Evolutionary conservation across 352 stramenopile species (phyloP).

Genomic region (Pythium monospermum): DNA sequence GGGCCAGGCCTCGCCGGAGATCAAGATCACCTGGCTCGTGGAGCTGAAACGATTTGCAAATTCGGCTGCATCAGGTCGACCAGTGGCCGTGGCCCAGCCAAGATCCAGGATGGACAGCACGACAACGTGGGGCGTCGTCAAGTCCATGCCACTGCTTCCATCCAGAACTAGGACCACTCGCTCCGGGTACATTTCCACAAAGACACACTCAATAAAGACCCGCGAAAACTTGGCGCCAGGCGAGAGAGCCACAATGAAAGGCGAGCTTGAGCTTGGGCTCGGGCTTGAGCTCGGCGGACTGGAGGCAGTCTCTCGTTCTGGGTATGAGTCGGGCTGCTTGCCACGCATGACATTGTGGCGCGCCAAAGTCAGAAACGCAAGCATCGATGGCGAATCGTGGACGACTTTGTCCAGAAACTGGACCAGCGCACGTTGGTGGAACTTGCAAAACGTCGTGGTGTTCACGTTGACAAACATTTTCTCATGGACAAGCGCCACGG

Average conservation of each 20-base stretch:
- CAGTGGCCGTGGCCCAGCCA: too few species aligned
- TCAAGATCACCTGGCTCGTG: conserved; percentile 2
- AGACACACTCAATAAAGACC: conserved; percentile 27
- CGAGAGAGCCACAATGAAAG: conserved; percentile 3
- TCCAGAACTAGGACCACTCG: conserved; percentile 23
- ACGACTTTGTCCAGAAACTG: not conserved
- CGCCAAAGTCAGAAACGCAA: not conserved
- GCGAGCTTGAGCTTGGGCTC: too few species aligned
- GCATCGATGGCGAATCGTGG: not conserved
- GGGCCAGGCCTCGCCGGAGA: not conserved
- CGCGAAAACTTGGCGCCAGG: not conserved
- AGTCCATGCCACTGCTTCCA: not conserved
- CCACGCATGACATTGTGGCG: too few species aligned
- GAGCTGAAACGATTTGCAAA: not conserved
- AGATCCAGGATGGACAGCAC: conserved; percentile 28
- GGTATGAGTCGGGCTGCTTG: too few species aligned
- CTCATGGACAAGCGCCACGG: not conserved
- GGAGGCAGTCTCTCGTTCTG: too few species aligned
- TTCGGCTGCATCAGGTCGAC: not conserved
- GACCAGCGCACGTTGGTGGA: not conserved
- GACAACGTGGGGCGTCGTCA: conserved; percentile 25
- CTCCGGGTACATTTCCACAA: conserved; percentile 22
- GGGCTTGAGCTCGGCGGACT: too few species aligned
- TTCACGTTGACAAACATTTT: conserved; percentile 3
- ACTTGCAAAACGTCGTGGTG: not conserved